Percentiles rank a stretch among this genome's conserved stretches.
Conservation (phyloP, 106 monocot species). For the Cymbidium sinense region DNA sequence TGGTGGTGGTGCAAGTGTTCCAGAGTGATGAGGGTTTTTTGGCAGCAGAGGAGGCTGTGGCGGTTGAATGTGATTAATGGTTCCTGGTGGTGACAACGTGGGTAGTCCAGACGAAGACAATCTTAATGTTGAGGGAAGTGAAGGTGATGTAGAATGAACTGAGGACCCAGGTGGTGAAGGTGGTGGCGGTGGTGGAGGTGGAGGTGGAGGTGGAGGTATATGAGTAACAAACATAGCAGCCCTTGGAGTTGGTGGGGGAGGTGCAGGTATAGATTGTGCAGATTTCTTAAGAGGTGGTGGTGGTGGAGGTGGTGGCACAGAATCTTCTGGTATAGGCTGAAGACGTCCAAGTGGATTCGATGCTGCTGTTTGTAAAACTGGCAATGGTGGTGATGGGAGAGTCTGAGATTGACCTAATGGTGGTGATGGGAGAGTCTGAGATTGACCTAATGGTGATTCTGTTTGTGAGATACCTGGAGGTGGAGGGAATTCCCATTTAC, state of each 20-base stretch:
- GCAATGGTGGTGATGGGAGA: background rate
- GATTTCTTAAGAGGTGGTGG: background rate
- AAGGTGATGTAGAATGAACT: background rate
- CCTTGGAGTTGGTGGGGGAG: background rate
- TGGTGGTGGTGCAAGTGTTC: slow-evolving; percentile 22
- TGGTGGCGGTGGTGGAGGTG: background rate
- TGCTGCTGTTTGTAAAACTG: background rate
- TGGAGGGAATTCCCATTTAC: background rate
- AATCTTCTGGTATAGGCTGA: background rate
- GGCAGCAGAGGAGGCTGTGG: slow-evolving; percentile 8
- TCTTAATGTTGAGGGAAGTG: background rate
- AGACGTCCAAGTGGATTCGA: background rate
- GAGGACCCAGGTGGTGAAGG: background rate
- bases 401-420: background rate
- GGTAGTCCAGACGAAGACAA: background rate
- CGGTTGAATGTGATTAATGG: background rate
- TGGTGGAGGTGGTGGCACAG: slow-evolving; percentile 7
- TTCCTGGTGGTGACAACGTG: background rate
- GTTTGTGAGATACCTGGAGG: background rate
- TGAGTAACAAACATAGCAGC: background rate
- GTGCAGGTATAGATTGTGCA: background rate
- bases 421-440: background rate
- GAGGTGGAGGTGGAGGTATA: slow-evolving; percentile 9
- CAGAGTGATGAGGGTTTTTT: background rate
- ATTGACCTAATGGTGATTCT: background rate